These are phyloP conservation scores for Aureobasidium sp. DNA, from an alignment of 2,329 filamentous ascomycete species.

Conservation along the genomic window DNA sequence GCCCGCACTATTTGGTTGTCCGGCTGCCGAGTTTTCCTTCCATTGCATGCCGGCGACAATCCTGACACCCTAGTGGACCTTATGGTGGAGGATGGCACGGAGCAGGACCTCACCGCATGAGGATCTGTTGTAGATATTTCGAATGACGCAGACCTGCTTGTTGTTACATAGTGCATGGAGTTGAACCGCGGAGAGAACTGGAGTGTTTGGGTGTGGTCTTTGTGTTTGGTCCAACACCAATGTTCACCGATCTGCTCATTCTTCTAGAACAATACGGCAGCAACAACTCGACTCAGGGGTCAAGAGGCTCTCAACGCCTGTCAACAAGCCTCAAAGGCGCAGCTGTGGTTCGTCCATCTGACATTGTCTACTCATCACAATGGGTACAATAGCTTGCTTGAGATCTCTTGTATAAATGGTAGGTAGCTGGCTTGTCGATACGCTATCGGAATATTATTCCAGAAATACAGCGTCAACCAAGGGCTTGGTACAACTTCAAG, in stretches of 20 bases:
- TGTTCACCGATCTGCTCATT: neutral
- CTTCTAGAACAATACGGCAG: neutral
- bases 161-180: neutral
- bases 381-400: neutral
- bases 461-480: neutral
- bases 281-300: neutral
- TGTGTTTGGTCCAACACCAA: neutral
- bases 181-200: neutral
- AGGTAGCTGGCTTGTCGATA: neutral
- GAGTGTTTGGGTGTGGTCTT: neutral
- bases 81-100: neutral
- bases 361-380: neutral
- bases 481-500: neutral
- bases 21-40: constrained; percentile 2
- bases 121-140: neutral
- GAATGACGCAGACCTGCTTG: neutral
- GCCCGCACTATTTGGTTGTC: neutral
- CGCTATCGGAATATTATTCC: neutral
- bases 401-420: neutral
- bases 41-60: neutral
- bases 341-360: neutral
- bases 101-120: neutral
- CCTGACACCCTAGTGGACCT: neutral
- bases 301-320: neutral
- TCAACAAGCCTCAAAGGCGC: neutral